These are phyloP conservation scores for Metarhizium rileyi DNA, from an alignment of 2,329 filamentous ascomycete genomes.

Conservation along the genomic window DNA sequence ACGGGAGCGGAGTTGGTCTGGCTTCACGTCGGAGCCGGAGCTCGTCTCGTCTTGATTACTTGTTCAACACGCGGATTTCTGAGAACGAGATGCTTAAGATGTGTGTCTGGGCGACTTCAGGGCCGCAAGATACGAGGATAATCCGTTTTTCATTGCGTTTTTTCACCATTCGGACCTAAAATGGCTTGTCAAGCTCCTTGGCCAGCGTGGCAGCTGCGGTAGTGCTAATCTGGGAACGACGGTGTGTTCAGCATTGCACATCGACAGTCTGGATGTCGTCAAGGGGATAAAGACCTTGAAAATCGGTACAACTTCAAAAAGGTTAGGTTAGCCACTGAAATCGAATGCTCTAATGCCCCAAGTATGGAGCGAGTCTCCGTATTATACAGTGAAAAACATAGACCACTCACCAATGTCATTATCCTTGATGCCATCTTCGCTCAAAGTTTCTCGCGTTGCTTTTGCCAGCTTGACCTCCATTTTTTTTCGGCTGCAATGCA, in stretches of 20 bases:
- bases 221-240: conserved; percentile 58
- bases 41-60: too few species aligned
- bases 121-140: conserved; percentile 73
- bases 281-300: conserved; percentile 30
- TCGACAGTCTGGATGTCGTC: background rate
- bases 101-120: conserved; percentile 75
- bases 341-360: too few species aligned
- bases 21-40: too few species aligned
- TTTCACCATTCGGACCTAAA: conserved; percentile 55
- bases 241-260: background rate
- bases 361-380: background rate
- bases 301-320: conserved; percentile 72
- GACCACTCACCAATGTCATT: conserved; percentile 51
- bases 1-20: too few species aligned
- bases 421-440: conserved; percentile 57
- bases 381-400: conserved; percentile 5
- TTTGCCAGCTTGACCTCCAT: conserved; percentile 79
- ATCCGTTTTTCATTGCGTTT: conserved; percentile 77
- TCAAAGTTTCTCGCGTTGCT: conserved; percentile 57
- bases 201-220: conserved; percentile 71
- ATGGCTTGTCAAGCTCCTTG: conserved; percentile 63
- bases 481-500: conserved; percentile 72
- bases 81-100: conserved; percentile 53
- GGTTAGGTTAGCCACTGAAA: too few species aligned
- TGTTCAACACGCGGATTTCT: too few species aligned